Conservation (phyloP, 768 basidiomycete genomes). For the Termitomyces sp. region DNA sequence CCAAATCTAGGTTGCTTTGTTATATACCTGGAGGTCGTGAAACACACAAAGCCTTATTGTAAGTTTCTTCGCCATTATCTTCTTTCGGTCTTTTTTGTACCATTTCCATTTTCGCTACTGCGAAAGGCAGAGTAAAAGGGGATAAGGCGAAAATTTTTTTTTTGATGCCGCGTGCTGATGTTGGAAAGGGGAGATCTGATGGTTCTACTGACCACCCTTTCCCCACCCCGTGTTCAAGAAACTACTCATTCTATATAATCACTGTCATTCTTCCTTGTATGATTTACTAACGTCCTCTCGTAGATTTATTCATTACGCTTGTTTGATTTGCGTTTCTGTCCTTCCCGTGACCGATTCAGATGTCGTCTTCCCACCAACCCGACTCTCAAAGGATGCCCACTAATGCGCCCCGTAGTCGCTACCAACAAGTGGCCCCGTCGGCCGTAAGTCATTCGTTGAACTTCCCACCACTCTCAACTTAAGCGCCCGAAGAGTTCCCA, state of each 20-base stretch:
- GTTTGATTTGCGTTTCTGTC: constrained; percentile 1
- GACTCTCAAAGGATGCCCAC: constrained; percentile 16
- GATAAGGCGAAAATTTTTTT: constrained; percentile 1
- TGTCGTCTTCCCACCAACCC: constrained; percentile 15
- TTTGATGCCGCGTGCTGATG: constrained; percentile 5
- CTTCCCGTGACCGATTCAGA: constrained; percentile 9
- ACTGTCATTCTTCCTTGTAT: constrained; percentile 9
- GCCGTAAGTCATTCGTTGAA: constrained; percentile 4
- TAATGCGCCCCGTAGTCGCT: constrained; percentile 19
- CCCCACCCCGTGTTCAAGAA: background rate
- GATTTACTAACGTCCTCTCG: constrained; percentile 8
- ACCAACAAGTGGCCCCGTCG: constrained; percentile 14
- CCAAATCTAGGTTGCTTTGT: background rate
- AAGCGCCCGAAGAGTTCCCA: constrained; percentile 13
- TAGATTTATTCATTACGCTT: constrained; percentile 2
- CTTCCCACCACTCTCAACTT: constrained; percentile 1
- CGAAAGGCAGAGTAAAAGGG: constrained; percentile 1
- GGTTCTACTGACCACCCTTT: background rate
- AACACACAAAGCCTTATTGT: constrained; percentile 4
- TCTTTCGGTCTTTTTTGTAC: background rate
- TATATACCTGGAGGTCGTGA: background rate
- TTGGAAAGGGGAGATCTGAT: constrained; percentile 1
- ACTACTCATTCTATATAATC: constrained; percentile 13
- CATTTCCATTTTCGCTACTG: background rate
- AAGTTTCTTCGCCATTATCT: constrained; percentile 2